phyloP scores from a whole-genome alignment of 441 rosid species.

The Populus hybrid region DNA sequence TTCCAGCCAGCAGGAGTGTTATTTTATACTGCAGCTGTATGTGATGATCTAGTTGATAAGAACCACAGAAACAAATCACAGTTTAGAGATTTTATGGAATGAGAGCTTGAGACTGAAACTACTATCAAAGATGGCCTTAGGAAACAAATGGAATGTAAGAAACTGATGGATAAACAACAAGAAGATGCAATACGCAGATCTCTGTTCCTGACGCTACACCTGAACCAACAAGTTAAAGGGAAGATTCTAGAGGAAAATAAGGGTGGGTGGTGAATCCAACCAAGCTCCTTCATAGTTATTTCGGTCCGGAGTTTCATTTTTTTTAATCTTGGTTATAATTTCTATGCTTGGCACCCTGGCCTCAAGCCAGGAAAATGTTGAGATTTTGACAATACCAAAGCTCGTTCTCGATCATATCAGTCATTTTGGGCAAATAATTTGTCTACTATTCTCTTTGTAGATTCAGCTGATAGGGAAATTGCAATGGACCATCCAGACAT shows the following conservation, averaged over 20 bases:
- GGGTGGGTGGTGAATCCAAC: constrained; percentile 30
- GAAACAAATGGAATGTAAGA: not conserved
- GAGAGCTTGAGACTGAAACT: constrained; percentile 4
- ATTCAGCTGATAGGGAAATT: not conserved
- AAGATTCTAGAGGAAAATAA: not conserved
- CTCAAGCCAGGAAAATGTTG: constrained; percentile 2
- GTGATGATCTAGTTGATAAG: too few species aligned
- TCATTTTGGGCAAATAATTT: not conserved
- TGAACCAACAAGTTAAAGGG: not conserved
- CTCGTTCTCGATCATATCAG: not conserved
- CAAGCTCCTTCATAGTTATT: constrained; percentile 14
- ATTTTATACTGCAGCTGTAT: too few species aligned
- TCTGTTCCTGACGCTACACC: not conserved
- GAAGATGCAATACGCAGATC: not conserved
- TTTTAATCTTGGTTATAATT: not conserved
- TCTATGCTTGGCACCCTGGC: not conserved
- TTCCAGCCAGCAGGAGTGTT: too few species aligned
- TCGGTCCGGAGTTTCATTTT: not conserved
- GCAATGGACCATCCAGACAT: not conserved
- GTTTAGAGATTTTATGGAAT: not conserved
- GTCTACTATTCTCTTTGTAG: not conserved
- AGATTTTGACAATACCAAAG: constrained; percentile 4
- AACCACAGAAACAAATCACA: too few species aligned
- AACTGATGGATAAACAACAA: not conserved
- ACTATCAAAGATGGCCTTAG: not conserved